Evolutionary conservation across 345 rosid species (phyloP).

Genomic region (Draba incana): DNA sequence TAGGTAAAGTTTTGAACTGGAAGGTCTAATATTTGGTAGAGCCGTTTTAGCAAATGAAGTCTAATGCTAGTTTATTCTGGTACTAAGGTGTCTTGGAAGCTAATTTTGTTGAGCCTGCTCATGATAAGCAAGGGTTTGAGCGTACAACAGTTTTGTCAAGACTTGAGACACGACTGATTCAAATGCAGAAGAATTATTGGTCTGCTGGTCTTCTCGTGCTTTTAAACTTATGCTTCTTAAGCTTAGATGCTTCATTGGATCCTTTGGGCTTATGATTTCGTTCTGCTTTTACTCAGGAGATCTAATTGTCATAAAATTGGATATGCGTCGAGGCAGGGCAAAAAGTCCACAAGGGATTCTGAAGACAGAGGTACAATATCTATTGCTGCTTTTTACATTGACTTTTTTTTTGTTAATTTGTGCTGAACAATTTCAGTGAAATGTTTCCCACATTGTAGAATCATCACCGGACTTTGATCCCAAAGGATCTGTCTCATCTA

Average conservation of each 20-base stretch:
- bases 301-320: slow-evolving; percentile 77
- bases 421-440: slow-evolving; percentile 17
- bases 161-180: slow-evolving; percentile 72
- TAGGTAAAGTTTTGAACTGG: slow-evolving; percentile 52
- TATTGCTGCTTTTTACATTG: background rate
- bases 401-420: background rate
- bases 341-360: slow-evolving; percentile 43
- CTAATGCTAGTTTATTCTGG: slow-evolving; percentile 40
- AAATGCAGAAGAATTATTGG: slow-evolving; percentile 93
- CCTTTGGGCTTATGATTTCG: slow-evolving; percentile 17
- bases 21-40: slow-evolving; percentile 14
- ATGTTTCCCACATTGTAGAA: slow-evolving; percentile 44
- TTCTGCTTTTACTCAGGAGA: slow-evolving; percentile 51
- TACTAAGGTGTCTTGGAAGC: slow-evolving; percentile 87
- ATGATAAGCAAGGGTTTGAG: slow-evolving; percentile 96
- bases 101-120: slow-evolving; percentile 95
- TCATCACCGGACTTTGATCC: slow-evolving; percentile 51
- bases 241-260: background rate
- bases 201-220: slow-evolving; percentile 40
- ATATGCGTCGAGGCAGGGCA: slow-evolving; percentile 60
- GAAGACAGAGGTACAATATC: slow-evolving; percentile 50
- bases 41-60: background rate
- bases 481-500: slow-evolving; percentile 36
- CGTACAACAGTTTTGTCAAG: slow-evolving; percentile 87
- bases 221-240: background rate